Evolutionary conservation across 2,329 filamentous ascomycete genomes (phyloP), one percentile per base, ranked within the genome.

Genomic region (Verruconis gallopava): DNA sequence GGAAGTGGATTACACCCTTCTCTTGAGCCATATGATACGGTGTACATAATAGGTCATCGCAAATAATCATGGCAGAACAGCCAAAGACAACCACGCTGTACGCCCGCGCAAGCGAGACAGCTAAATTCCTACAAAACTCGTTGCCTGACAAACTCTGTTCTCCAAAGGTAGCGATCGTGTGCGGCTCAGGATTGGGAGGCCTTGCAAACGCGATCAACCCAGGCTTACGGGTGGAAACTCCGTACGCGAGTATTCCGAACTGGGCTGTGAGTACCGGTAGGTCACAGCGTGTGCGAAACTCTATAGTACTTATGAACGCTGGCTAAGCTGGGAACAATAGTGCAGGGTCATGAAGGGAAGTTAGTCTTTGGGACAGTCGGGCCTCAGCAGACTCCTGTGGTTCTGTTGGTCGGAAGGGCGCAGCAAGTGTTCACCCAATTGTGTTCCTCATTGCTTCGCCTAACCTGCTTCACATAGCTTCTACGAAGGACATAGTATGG

Each of bases 401-500:
- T 79, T 20, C 63, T 80, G 50, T 71, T 81, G 58, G 73, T 79
- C 47, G 77, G 76, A 48, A 67, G 77, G 53, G 71, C 71, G 50
- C 76, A 80, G 75, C 79, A 47, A 67, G 73, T 66, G 42, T 17
- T 4, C n/a, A n/a, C n/a, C n/a, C n/a, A 17, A 3, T n/a, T 15
- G 1, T 3, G 12, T 15, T 39, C 50, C 32, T 38, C 30, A 4
- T 30, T 11, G 41, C 37, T 41, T 46, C 43, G n/a, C n/a, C 32
- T 41, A 37, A 36, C n/a, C 45, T 18, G 11, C 5, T 21, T 14
- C 12, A 21, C 17, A 32, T 20, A 79, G 76, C 57, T 80, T 76
- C 60, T 81, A 80, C 53, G 77, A 81, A 59, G 77, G 77, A 22
- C 72, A 81, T 53, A 67, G 69, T 2, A 76, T 80, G 60, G 67